phyloP scores from a whole-genome alignment of 192 early-diverging fungal genomes.

The Backusella liffmaniae region DNA sequence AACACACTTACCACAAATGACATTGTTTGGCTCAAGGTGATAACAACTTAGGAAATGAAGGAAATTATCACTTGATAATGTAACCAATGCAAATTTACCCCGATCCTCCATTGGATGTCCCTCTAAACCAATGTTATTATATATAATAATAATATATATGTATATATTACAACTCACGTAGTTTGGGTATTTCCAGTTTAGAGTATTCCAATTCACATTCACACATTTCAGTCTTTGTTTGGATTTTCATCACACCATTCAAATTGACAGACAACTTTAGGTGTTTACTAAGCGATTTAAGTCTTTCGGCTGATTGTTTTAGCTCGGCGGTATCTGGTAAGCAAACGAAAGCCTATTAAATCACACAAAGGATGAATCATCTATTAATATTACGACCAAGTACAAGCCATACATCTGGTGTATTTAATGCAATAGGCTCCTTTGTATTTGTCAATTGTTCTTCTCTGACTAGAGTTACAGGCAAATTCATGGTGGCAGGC shows the following conservation, averaged over 20 bases:
- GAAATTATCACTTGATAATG: background rate
- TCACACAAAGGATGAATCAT: no score
- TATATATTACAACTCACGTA: background rate
- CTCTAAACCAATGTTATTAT: background rate
- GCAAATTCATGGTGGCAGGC: background rate
- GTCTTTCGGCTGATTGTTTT: background rate
- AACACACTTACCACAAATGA: background rate
- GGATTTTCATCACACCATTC: background rate
- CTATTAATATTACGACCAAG: background rate
- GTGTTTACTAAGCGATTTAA: background rate
- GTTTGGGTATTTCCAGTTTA: slow-evolving; percentile 1
- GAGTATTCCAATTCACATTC: background rate
- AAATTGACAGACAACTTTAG: background rate
- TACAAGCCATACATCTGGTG: background rate
- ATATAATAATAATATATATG: background rate
- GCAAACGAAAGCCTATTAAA: background rate
- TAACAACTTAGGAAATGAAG: slow-evolving; percentile 6
- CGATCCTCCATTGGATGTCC: background rate
- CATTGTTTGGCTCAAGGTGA: slow-evolving; percentile 1
- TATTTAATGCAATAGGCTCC: background rate
- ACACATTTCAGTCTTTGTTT: background rate
- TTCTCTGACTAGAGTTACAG: background rate
- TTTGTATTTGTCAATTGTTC: background rate
- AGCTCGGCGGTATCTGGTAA: background rate
- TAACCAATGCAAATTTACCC: background rate